Evolutionary conservation across 2,329 filamentous ascomycete genomes (phyloP).

Genomic region (Didymella keratinophila): DNA sequence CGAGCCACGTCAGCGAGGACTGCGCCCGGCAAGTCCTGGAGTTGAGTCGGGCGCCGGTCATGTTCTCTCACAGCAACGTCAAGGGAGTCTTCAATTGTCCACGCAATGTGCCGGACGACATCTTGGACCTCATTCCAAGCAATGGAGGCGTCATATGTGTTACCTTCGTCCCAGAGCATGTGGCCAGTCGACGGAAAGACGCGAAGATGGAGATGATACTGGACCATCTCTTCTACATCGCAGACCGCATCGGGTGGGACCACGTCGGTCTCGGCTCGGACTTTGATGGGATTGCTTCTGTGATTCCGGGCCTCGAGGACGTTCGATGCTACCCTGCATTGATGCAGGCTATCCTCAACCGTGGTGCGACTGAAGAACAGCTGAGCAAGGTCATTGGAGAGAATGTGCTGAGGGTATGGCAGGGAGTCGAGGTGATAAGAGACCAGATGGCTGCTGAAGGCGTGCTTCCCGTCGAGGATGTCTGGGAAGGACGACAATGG

Average conservation of each 20-base stretch:
- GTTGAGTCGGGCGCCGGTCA: constrained; percentile 9
- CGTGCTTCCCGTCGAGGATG: constrained; percentile 4
- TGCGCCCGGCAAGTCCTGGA: constrained; percentile 83
- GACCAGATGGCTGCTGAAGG: constrained; percentile 10
- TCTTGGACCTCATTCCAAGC: constrained; percentile 75
- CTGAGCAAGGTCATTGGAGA: constrained; percentile 12
- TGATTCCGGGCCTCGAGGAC: constrained; percentile 16
- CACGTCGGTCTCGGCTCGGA: constrained; percentile 88
- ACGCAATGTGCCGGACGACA: constrained; percentile 84
- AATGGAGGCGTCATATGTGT: constrained; percentile 83
- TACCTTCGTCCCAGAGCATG: constrained; percentile 81
- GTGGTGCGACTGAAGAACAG: constrained; percentile 13
- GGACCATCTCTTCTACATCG: constrained; percentile 81
- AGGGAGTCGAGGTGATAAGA: constrained; percentile 7
- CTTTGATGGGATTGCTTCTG: constrained; percentile 65
- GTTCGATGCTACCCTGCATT: constrained; percentile 14
- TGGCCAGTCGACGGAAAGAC: constrained; percentile 55
- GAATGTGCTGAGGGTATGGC: constrained; percentile 18
- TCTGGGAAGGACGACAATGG: constrained; percentile 12
- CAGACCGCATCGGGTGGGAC: constrained; percentile 79
- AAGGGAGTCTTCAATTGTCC: constrained; percentile 83
- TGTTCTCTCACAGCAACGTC: constrained; percentile 60
- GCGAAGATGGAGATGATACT: constrained; percentile 74
- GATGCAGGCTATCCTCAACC: constrained; percentile 1
- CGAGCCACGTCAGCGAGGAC: constrained; percentile 78